phyloP scores from a whole-genome alignment of 768 basidiomycete species.

The Cystobasidium onofrii region DNA sequence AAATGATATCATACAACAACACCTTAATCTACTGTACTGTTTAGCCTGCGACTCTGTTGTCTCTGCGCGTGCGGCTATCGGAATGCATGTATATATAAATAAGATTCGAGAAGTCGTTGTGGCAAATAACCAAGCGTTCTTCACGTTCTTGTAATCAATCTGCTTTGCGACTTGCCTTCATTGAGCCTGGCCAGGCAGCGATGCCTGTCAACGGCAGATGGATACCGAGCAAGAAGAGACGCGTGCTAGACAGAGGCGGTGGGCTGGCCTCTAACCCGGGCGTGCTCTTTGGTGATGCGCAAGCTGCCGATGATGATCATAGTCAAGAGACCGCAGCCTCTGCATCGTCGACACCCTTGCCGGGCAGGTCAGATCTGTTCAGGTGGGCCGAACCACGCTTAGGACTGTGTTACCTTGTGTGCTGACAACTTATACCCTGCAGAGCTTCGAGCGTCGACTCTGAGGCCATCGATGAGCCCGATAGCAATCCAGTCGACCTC shows the following conservation, averaged over 20 bases:
- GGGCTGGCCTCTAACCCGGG: conserved; percentile 12
- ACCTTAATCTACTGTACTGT: neutral
- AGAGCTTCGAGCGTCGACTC: conserved; percentile 29
- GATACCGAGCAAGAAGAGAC: conserved; percentile 13
- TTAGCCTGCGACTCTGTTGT: too few relatives aligned
- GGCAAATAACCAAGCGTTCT: too few relatives aligned
- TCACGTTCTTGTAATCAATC: neutral
- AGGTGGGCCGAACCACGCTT: too few relatives aligned
- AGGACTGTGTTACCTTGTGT: too few relatives aligned
- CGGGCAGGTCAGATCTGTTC: neutral
- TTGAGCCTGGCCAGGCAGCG: neutral
- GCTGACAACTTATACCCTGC: too few relatives aligned
- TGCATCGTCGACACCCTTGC: neutral
- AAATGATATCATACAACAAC: neutral
- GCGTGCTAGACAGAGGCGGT: conserved; percentile 1
- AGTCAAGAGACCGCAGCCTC: neutral
- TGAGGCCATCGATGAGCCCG: conserved; percentile 25
- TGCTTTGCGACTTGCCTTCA: neutral
- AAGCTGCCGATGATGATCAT: neutral
- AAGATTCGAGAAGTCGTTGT: too few relatives aligned
- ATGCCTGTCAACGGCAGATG: neutral
- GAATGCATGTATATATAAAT: too few relatives aligned
- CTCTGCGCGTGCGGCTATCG: too few relatives aligned
- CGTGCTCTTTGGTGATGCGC: neutral
- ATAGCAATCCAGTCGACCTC: neutral